phyloP scores from a whole-genome alignment of 768 basidiomycete species.

The Boletellus ananiceps region DNA sequence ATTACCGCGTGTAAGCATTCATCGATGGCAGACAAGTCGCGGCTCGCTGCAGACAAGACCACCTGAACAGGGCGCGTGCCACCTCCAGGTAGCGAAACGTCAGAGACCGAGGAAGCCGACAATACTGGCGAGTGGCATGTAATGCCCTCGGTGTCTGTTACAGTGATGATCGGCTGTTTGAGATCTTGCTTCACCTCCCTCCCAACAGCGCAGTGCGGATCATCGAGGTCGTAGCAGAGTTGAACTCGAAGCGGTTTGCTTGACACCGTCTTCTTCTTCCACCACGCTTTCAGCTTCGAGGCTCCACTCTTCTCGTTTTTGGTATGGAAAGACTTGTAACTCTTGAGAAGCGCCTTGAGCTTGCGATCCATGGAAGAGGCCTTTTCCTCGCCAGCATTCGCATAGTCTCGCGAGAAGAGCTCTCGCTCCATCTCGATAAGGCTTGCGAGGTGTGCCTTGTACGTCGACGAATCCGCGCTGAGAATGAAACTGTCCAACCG shows the following conservation, averaged over 20 bases:
- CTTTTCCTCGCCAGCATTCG: constrained; percentile 22
- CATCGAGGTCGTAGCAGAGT: constrained; percentile 40
- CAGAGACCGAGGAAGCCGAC: constrained; percentile 3
- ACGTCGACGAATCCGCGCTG: constrained; percentile 34
- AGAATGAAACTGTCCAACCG: constrained; percentile 38
- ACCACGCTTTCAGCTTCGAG: constrained; percentile 57
- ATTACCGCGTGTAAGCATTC: constrained; percentile 52
- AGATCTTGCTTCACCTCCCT: constrained; percentile 30
- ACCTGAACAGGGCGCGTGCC: constrained; percentile 43
- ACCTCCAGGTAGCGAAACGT: constrained; percentile 28
- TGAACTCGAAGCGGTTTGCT: constrained; percentile 37
- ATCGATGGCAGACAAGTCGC: constrained; percentile 54
- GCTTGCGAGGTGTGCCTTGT: constrained; percentile 33
- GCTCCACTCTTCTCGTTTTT: constrained; percentile 36
- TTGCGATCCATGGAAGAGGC: constrained; percentile 31
- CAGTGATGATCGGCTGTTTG: constrained; percentile 14
- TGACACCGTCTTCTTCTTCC: constrained; percentile 51
- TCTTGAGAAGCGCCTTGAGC: constrained; percentile 41
- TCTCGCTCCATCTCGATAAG: constrained; percentile 35
- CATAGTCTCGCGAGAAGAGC: constrained; percentile 23
- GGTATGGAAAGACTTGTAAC: constrained; percentile 33
- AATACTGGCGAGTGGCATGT: constrained; percentile 12
- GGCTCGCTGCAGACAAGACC: constrained; percentile 48
- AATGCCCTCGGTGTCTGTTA: constrained; percentile 24
- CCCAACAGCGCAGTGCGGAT: constrained; percentile 38